Conservation (phyloP, 1,284 basidiomycete genomes). For the Fomitopsis pinicola region DNA sequence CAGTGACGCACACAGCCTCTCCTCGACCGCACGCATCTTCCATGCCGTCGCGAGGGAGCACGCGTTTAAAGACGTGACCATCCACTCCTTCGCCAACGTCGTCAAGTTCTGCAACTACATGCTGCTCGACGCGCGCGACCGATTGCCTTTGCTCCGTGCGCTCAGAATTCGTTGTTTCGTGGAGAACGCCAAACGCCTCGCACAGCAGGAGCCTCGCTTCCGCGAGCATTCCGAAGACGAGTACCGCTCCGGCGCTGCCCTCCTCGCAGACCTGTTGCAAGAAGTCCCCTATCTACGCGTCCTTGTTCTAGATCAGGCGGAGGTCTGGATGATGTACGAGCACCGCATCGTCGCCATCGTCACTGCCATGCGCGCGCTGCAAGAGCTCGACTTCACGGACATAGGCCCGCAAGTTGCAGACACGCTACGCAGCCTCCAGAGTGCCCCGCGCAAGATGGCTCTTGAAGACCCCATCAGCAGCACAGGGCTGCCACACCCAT, state of each 20-base stretch:
- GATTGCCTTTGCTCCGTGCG: not conserved
- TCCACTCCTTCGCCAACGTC: not conserved
- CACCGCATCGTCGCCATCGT: not conserved
- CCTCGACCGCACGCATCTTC: not conserved
- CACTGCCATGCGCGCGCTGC: not conserved
- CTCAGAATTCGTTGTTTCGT: not conserved
- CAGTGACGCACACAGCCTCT: not conserved
- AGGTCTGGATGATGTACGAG: not conserved
- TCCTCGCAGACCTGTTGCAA: not conserved
- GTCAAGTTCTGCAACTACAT: not conserved
- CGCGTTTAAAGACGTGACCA: not conserved
- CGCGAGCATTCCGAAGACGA: not conserved
- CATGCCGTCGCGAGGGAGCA: not conserved
- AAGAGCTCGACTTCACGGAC: not conserved
- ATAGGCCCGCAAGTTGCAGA: not conserved
- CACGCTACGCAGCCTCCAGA: not conserved
- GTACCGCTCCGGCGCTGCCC: not conserved
- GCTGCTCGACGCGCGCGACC: not conserved
- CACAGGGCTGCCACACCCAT: not conserved
- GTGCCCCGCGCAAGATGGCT: not conserved
- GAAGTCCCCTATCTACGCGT: not conserved
- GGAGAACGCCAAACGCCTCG: not conserved
- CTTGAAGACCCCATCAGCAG: not conserved
- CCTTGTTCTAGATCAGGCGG: not conserved
- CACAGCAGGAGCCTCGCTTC: not conserved